phyloP scores from a whole-genome alignment of 1,284 basidiomycete genomes.

The Ceratobasidium sp. region DNA sequence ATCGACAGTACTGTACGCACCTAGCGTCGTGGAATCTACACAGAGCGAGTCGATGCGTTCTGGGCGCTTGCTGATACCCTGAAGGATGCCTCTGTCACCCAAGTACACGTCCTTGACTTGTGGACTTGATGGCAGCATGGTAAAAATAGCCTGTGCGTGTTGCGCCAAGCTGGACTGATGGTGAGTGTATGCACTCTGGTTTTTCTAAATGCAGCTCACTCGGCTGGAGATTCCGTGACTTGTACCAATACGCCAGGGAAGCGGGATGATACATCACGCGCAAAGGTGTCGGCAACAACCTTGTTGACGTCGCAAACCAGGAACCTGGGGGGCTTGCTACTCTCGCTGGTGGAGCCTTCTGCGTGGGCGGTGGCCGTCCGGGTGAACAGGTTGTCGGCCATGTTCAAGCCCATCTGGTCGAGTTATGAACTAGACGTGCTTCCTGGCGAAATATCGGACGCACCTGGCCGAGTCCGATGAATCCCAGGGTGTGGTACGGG shows the following conservation, averaged over 20 bases:
- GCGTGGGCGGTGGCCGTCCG: conserved; percentile 43
- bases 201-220: conserved; percentile 57
- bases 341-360: conserved; percentile 28
- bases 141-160: conserved; percentile 72
- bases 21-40: conserved; percentile 86
- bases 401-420: conserved; percentile 76
- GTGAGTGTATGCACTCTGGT: conserved; percentile 6
- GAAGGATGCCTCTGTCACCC: conserved; percentile 63
- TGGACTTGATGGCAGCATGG: conserved; percentile 88
- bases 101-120: conserved; percentile 79
- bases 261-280: conserved; percentile 59
- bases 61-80: conserved; percentile 48
- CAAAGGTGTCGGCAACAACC: conserved; percentile 66
- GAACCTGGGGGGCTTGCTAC: conserved; percentile 53
- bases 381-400: conserved; percentile 74
- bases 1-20: background rate
- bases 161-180: conserved; percentile 60
- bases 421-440: background rate
- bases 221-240: conserved; percentile 66
- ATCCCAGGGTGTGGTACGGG: conserved; percentile 66
- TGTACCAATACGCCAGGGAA: conserved; percentile 66
- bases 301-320: conserved; percentile 78
- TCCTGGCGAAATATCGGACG: conserved; percentile 8
- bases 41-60: conserved; percentile 61
- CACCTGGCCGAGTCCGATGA: conserved; percentile 72